Conservation (phyloP, 306 rosid genomes). For the Clitoria ternatea region DNA sequence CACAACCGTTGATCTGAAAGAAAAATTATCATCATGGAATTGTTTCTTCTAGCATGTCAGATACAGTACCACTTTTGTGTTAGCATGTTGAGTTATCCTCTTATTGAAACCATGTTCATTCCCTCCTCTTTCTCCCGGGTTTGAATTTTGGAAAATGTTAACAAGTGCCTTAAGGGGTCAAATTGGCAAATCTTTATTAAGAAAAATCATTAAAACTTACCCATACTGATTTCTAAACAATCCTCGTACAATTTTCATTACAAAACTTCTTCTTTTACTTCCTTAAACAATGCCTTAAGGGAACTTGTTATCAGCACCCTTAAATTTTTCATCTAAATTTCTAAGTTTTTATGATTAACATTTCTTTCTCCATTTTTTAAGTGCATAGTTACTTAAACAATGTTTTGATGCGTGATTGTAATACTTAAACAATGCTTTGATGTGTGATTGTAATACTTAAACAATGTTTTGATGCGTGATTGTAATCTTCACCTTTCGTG, state of each 20-base stretch:
- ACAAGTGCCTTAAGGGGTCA: no score
- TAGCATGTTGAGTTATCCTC: slow-evolving; percentile 6
- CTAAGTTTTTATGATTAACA: slow-evolving; percentile 7
- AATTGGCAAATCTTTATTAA: no score
- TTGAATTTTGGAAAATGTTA: no score
- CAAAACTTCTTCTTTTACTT: no score
- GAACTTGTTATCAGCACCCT: no score
- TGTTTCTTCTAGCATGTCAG: slow-evolving; percentile 6
- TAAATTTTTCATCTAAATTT: neutral
- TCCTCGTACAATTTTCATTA: no score
- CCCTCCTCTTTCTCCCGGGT: neutral
- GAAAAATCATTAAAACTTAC: no score
- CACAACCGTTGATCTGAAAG: slow-evolving; percentile 6
- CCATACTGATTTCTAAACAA: no score
- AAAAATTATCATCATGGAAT: neutral
- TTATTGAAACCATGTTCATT: neutral
- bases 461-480: slow-evolving; percentile 19
- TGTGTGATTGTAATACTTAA: slow-evolving; percentile 8
- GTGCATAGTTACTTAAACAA: no score
- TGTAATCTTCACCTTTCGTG: slow-evolving; percentile 9
- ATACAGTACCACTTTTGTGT: slow-evolving; percentile 2
- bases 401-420: slow-evolving; percentile 15
- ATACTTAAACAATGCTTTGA: no score
- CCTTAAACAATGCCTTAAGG: no score
- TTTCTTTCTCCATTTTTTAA: no score